Evolutionary conservation across 2,329 filamentous ascomycete species (phyloP).

Genomic region (Amesomyces nigricolor): DNA sequence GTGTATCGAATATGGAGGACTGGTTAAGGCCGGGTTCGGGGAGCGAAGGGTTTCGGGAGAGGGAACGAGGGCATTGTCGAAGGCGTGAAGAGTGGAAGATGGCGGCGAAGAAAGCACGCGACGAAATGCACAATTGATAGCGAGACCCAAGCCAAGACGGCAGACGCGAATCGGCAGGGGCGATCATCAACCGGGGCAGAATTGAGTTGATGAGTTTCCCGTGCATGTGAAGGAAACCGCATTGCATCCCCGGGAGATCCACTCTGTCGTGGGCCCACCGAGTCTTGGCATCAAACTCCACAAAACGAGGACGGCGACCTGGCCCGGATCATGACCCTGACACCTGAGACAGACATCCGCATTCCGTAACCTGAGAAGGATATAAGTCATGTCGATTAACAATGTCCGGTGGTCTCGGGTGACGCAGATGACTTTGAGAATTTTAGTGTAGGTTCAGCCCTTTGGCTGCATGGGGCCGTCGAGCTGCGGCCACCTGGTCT

Average conservation of each 20-base stretch:
- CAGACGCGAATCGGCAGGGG: no score
- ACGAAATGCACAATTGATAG: no score
- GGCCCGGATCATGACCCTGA: no score
- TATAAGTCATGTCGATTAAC: background rate
- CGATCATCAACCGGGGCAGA: background rate
- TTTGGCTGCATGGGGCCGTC: background rate
- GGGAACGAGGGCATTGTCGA: no score
- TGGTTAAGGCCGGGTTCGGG: no score
- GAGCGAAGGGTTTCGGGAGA: no score
- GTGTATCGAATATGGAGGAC: no score
- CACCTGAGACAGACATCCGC: background rate
- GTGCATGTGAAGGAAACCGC: background rate
- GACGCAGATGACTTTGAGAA: background rate
- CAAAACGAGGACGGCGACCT: no score
- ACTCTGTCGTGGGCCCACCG: background rate
- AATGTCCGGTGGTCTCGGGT: slow-evolving; percentile 2
- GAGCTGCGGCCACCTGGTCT: slow-evolving; percentile 3
- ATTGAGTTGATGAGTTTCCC: background rate
- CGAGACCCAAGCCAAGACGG: no score
- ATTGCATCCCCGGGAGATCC: background rate
- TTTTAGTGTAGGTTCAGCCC: background rate
- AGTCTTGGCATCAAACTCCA: background rate
- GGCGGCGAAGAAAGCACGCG: no score
- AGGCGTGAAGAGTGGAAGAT: no score
- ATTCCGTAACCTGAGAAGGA: background rate